Base-by-base conservation (phyloP, 1,284 basidiomycete genomes). In the Phlebopus sp. region DNA sequence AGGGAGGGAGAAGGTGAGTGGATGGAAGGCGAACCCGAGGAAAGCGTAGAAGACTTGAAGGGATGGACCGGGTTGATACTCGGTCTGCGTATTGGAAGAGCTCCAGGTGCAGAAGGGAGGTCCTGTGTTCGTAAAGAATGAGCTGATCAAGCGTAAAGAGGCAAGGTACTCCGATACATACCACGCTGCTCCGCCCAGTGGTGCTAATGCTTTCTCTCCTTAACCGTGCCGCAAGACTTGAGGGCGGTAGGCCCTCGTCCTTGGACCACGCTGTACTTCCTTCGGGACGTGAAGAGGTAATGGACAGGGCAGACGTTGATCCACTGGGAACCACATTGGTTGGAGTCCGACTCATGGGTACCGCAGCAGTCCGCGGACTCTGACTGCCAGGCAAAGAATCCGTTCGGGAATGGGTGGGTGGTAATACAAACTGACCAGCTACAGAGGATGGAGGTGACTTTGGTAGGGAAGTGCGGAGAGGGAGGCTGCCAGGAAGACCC, bases 31-130 rank as follows among this genome's bases (percentile, higher is more conserved):
- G 65, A 77, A 6, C 74, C 74, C 0, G 77, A 80, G 0, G 81
- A 79, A 14, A 88, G 69, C 0, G 84, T 84, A 38, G 79, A 79
- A 4, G 81, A 78, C 60, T 86, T 88, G 75, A 88, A 88, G 5
- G 82, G 81, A 54, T 82, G 73, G 1, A 82, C 72, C 0, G 75
- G 67, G 46, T 72, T 75, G 27, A 82, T 68, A 23, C 69, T 72
- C 0, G 78, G 78, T 45, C 74, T 69, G 9, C 82, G 74, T 36
- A 83, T 82, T 1, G 77, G 76, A 14, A 82, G 56, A 2, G 75
- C 68, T 23, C 71, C 69, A 4, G 78, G 71, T 10, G 68, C 66
- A 25, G 75, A 73, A 29, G 62, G 64, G 1, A 68, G 59, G 40
- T 64, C 62, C 62, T 64, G 30, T 40, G 23, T 23, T 8, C 10